Percentiles rank a stretch among this genome's conserved stretches.
These are phyloP conservation scores for Dalbergia cultrata DNA, from an alignment of 306 rosid genomes.

Conservation along the genomic window DNA sequence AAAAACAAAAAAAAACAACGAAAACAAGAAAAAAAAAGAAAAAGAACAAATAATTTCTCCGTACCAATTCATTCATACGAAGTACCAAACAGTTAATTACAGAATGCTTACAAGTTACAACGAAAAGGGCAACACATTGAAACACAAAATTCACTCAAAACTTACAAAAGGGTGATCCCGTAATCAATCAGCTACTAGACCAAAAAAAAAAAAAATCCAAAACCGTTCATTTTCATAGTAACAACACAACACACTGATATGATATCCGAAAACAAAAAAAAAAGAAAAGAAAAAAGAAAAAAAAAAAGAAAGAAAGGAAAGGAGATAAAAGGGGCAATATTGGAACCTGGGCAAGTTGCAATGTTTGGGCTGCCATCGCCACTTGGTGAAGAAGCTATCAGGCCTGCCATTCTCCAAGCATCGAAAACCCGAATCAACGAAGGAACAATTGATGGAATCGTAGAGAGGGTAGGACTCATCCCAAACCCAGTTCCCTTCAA, in stretches of 20 bases:
- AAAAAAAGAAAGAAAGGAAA: not conserved
- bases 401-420: slow-evolving; percentile 83
- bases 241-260: slow-evolving; percentile 1
- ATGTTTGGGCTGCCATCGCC: slow-evolving; percentile 91
- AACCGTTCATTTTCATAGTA: slow-evolving; percentile 1
- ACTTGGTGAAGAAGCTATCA: slow-evolving; percentile 74
- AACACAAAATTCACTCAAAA: not conserved
- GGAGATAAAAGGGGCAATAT: not conserved
- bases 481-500: slow-evolving; percentile 92
- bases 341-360: slow-evolving; percentile 89
- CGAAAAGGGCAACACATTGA: not conserved
- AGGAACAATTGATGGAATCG: slow-evolving; percentile 67
- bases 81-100: not conserved
- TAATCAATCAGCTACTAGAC: slow-evolving; percentile 33
- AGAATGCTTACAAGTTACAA: not conserved
- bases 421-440: slow-evolving; percentile 79
- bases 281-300: not conserved
- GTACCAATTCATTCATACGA: not conserved
- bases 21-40: not conserved
- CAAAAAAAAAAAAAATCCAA: slow-evolving; percentile 32
- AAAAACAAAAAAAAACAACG: not conserved
- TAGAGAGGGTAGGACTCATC: slow-evolving; percentile 89
- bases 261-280: not conserved
- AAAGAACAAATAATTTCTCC: slow-evolving; percentile 8
- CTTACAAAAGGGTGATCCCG: not conserved